These are phyloP conservation scores for Phytophthora colocasiae DNA, from an alignment of 352 stramenopile genomes.

Conservation along the genomic window DNA sequence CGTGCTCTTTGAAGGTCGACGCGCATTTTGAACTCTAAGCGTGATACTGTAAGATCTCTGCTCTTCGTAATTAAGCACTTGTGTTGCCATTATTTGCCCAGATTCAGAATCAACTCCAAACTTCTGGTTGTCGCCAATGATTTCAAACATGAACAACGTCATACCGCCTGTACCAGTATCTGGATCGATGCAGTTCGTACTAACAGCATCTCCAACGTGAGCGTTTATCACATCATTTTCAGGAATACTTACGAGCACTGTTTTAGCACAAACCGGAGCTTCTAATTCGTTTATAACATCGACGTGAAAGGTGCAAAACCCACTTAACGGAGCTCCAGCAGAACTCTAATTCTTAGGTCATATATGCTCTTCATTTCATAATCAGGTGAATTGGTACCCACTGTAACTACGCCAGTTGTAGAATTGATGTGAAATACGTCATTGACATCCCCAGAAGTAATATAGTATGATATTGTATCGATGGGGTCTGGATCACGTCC, in stretches of 20 bases:
- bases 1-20: constrained; percentile 26
- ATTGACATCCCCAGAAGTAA: constrained; percentile 42
- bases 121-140: constrained; percentile 4
- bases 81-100: constrained; percentile 14
- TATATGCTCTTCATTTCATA: constrained; percentile 49
- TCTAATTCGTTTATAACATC: constrained; percentile 54
- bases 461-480: constrained; percentile 45
- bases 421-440: constrained; percentile 61
- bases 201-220: constrained; percentile 40
- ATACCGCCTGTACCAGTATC: constrained; percentile 37
- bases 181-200: constrained; percentile 53
- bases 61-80: constrained; percentile 29
- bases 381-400: constrained; percentile 51
- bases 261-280: constrained; percentile 12
- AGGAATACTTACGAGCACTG: constrained; percentile 1
- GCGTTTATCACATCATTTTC: constrained; percentile 45
- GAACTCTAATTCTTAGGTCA: constrained; percentile 48
- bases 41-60: constrained; percentile 16
- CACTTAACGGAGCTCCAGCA: constrained; percentile 38
- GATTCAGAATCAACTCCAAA: constrained; percentile 17
- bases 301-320: constrained; percentile 43
- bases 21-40: constrained; percentile 23
- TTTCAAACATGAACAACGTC: constrained; percentile 51
- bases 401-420: constrained; percentile 45
- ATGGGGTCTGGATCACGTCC: constrained; percentile 51